These are phyloP conservation scores for Syzygium jambos DNA, from an alignment of 345 rosid species.

Conservation along the genomic window DNA sequence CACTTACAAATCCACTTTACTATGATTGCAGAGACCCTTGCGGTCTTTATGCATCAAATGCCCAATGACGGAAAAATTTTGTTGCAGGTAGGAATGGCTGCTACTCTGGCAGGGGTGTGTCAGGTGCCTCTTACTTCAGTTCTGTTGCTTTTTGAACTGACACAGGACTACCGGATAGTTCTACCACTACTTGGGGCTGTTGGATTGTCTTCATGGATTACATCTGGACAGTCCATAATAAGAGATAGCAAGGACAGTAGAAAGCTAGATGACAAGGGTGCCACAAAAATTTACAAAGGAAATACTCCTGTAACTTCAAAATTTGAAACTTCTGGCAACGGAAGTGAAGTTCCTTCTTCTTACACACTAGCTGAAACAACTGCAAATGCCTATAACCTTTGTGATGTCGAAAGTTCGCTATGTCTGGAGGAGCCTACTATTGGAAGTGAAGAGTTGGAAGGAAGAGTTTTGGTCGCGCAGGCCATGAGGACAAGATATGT, in stretches of 20 bases:
- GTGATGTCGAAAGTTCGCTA: conserved; percentile 89
- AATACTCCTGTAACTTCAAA: conserved; percentile 16
- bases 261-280: conserved; percentile 23
- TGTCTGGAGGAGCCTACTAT: conserved; percentile 45
- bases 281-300: conserved; percentile 20
- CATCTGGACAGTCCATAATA: conserved; percentile 70
- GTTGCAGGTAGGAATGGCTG: conserved; percentile 96
- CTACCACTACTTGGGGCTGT: conserved; percentile 86
- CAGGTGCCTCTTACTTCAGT: conserved; percentile 97
- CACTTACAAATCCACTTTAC: not conserved
- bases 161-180: conserved; percentile 89
- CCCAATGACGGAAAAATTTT: not conserved
- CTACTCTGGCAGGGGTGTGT: conserved; percentile 97
- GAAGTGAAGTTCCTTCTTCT: conserved; percentile 8
- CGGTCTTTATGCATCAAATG: not conserved
- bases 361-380: conserved; percentile 10
- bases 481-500: conserved; percentile 88
- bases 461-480: conserved; percentile 54
- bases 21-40: not conserved
- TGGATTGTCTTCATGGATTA: conserved; percentile 90
- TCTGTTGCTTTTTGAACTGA: conserved; percentile 77
- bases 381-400: conserved; percentile 39
- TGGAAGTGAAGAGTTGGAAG: conserved; percentile 31
- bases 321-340: conserved; percentile 13
- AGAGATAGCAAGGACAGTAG: conserved; percentile 32